These are phyloP conservation scores for Stephania yunnanensis DNA, from an alignment of 164 flowering plant genomes.

Conservation along the genomic window DNA sequence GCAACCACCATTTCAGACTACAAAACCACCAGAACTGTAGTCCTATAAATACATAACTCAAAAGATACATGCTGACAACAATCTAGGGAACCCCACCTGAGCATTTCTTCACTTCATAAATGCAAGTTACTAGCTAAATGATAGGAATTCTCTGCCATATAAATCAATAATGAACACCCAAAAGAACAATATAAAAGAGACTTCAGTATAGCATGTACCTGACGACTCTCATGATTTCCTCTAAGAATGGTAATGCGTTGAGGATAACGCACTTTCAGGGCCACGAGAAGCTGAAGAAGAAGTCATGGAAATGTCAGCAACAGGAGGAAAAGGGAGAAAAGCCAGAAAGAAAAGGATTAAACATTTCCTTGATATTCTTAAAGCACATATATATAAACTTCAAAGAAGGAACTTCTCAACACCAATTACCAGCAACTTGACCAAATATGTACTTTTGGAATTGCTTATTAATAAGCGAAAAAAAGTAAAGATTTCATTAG, in stretches of 20 bases:
- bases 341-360: neutral
- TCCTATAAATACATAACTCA: too few relatives aligned
- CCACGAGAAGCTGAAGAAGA: slow-evolving; percentile 71
- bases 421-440: neutral
- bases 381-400: neutral
- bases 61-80: too few relatives aligned
- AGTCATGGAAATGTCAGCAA: slow-evolving; percentile 7
- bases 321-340: neutral
- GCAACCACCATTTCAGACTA: neutral
- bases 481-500: neutral
- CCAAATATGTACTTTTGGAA: neutral
- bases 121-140: neutral
- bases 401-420: neutral
- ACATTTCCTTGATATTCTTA: neutral
- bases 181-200: neutral
- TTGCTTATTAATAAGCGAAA: neutral
- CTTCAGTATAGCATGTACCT: slow-evolving; percentile 38
- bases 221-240: slow-evolving; percentile 98
- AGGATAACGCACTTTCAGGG: slow-evolving; percentile 82
- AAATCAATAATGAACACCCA: neutral
- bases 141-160: neutral
- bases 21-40: neutral
- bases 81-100: too few relatives aligned
- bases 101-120: neutral
- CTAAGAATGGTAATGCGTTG: slow-evolving; percentile 88